Base-by-base conservation (phyloP, 2,329 filamentous ascomycete genomes). In the Fusarium agapanthi region DNA sequence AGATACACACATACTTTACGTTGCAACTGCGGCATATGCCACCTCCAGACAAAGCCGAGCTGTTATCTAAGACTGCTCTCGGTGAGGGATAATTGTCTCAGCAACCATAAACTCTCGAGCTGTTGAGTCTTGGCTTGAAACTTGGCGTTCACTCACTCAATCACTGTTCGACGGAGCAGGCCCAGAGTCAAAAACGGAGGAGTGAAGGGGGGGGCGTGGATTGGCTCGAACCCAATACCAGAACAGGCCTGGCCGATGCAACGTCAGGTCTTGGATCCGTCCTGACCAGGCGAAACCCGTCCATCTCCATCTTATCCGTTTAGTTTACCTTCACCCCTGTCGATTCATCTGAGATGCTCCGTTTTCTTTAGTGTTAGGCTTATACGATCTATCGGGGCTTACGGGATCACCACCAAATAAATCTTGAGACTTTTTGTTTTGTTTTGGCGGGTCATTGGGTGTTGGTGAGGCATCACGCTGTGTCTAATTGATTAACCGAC, bases 361-460 rank as follows among this genome's bases (percentile, higher is more conserved):
- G 71, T 73, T 73, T 73, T 73, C 53, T 32, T 20, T 41, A 14
- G 14, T 30, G 15, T n/a, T 30, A 35, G 35, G 61, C 26, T 58
- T 73, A 73, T 73, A 70, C 71, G 70, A 73, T 73, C 41, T 61
- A 59, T 45, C 71, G 70, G 71, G 71, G 71, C 47, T 72, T 58
- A 40, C 54, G 60, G 18, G 18, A 61, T 37, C 43, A 32, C n/a
- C 35, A 48, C 14, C 10, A 47, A 16, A 43, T 22, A 34, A 60
- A 41, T 35, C 37, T 56, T 37, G 9, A 34, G 22, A 11, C 34
- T 44, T 58, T 59, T 44, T 51, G 40, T 61, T 55, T 63, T 66
- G 24, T 35, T 2, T 34, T 34, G 34, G 18, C 37, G 63, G 26
- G 26, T 47, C 44, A 18, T 16, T 16, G 16, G 24, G 58, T 38